phyloP scores from a whole-genome alignment of 768 basidiomycete species.

The Hemileccinum rubropunctum region DNA sequence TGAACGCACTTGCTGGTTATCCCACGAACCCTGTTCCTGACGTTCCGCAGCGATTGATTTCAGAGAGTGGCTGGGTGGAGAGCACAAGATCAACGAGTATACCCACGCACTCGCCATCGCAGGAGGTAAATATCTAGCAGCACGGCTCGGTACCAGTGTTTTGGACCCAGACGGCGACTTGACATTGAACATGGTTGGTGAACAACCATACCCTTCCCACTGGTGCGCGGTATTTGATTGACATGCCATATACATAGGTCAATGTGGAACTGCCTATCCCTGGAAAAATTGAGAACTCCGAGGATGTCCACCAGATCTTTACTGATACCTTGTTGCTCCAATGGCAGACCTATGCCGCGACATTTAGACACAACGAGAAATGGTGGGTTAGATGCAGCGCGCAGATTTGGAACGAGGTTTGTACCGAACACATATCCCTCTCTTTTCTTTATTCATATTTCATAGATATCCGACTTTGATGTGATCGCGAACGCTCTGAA shows the following conservation, averaged over 20 bases:
- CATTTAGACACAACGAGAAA: slow-evolving; percentile 26
- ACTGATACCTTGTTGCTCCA: slow-evolving; percentile 18
- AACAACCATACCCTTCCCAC: no score
- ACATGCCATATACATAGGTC: slow-evolving; percentile 28
- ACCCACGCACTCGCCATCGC: slow-evolving; percentile 64
- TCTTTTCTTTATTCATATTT: not conserved
- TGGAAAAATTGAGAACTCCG: slow-evolving; percentile 20
- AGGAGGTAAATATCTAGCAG: slow-evolving; percentile 60
- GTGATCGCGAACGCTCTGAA: slow-evolving; percentile 26
- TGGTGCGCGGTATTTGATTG: not conserved
- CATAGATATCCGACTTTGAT: slow-evolving; percentile 34
- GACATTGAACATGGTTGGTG: slow-evolving; percentile 66
- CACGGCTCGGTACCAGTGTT: slow-evolving; percentile 57
- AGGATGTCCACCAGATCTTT: slow-evolving; percentile 14
- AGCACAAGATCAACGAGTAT: slow-evolving; percentile 66
- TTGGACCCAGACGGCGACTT: slow-evolving; percentile 61
- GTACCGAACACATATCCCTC: not conserved
- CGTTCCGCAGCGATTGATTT: slow-evolving; percentile 61
- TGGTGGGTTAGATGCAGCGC: slow-evolving; percentile 34
- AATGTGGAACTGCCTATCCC: slow-evolving; percentile 41
- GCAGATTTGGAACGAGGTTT: slow-evolving; percentile 34
- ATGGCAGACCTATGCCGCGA: slow-evolving; percentile 14
- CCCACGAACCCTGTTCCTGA: slow-evolving; percentile 3
- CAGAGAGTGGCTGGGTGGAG: slow-evolving; percentile 72
- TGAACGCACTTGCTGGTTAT: slow-evolving; percentile 17